Evolutionary conservation across 768 basidiomycete genomes (phyloP).

Genomic region (Neoboletus subvelutipes): DNA sequence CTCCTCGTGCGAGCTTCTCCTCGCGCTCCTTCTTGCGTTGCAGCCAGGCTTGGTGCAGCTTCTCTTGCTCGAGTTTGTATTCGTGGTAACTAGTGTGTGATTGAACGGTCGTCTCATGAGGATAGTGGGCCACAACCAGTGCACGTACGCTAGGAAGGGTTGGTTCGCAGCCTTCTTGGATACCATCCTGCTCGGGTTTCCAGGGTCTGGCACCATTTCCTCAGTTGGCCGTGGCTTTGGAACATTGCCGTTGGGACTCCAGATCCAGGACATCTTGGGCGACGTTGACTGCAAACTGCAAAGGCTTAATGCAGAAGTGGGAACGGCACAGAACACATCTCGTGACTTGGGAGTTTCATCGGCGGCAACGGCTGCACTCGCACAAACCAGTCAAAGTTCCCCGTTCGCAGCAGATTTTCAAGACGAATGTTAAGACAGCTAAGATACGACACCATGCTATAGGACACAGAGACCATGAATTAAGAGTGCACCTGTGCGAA

Average conservation of each 20-base stretch:
- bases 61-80: constrained; percentile 62
- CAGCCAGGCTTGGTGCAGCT: constrained; percentile 61
- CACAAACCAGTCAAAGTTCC: background rate
- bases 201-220: constrained; percentile 61
- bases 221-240: constrained; percentile 40
- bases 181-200: constrained; percentile 66
- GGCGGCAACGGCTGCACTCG: background rate
- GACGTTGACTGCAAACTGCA: background rate
- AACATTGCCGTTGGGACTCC: constrained; percentile 41
- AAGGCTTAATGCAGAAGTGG: background rate
- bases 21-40: constrained; percentile 70
- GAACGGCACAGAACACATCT: background rate
- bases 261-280: constrained; percentile 64
- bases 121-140: background rate
- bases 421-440: background rate
- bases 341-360: background rate
- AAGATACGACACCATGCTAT: constrained; percentile 20
- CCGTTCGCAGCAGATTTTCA: background rate
- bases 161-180: constrained; percentile 80
- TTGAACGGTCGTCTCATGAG: constrained; percentile 5
- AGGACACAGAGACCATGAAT: constrained; percentile 24
- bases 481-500: constrained; percentile 31
- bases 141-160: constrained; percentile 77
- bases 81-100: constrained; percentile 54
- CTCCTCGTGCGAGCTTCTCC: constrained; percentile 71